Base-by-base conservation (phyloP, 163 green algal species). In the Chlorella variabilis region DNA sequence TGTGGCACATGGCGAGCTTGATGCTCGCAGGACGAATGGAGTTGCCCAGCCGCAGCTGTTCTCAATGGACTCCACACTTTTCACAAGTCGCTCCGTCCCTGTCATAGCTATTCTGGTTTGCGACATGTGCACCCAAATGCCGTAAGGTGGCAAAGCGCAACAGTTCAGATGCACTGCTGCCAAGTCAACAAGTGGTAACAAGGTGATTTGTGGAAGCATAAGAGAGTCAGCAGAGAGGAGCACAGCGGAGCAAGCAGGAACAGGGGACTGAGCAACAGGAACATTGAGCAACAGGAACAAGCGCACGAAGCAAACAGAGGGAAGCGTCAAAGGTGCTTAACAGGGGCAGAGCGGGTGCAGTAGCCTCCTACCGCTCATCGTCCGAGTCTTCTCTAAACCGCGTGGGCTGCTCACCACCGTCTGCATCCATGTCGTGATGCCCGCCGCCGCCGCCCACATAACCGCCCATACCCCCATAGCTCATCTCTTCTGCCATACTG, bases 401-500 rank as follows among this genome's bases (percentile, higher is more conserved):
- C 29, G n/a, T 71, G 39, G 75, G 75, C 41, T 54, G 34, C 23
- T 78, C 34, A n/a, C 42, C 71, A 27, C 48, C 54, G 25, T 25
- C 59, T 29, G n/a, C 75, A 27, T 56, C 36, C 33, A 62, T 62
- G 54, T 41, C 71, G 21, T 39, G n/a, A 0, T 65, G 63, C 67
- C 51, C 51, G 49, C 71, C 54, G 27, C 31, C 25, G 11, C 36
- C 29, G 8, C n/a, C 59, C 23, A 56, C 27, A 45, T 83, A 83
- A 1, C 82, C 82, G 36, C 82, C 82, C 75, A 83, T 77, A 8
- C 29, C 83, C 1, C 83, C 83, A 45, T 70, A 68, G 67, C 42
- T 80, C 85, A 87, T 84, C 41, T 83, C 80, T 18, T 81, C 80
- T 0, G 63, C 45, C 29, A 87, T 41, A 27, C 45, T 76, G 74